Percentiles rank a stretch among this genome's conserved stretches.
phyloP scores from a whole-genome alignment of 2,329 filamentous ascomycete species.

The Zalaria obscura region DNA sequence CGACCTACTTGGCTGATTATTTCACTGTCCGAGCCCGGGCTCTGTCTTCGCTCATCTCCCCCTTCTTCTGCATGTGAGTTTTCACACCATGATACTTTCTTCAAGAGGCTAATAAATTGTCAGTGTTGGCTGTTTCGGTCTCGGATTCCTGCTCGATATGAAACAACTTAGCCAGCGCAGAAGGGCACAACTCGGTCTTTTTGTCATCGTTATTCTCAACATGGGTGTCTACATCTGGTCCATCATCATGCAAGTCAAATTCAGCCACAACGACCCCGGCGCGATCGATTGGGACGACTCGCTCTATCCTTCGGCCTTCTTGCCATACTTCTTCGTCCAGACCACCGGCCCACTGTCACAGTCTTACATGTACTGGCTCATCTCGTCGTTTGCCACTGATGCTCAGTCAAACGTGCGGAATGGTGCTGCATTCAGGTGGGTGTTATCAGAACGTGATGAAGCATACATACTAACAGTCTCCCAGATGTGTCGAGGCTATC shows the following conservation, averaged over 20 bases:
- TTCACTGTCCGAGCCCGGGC: slow-evolving; percentile 3
- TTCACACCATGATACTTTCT: slow-evolving; percentile 9
- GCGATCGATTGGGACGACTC: slow-evolving; percentile 3
- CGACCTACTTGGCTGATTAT: slow-evolving; percentile 3
- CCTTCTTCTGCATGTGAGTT: slow-evolving; percentile 4
- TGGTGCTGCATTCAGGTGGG: slow-evolving; percentile 11
- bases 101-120: slow-evolving; percentile 26
- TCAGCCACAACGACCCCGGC: slow-evolving; percentile 2
- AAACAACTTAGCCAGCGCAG: slow-evolving; percentile 45
- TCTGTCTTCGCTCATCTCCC: slow-evolving; percentile 1
- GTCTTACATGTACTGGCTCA: slow-evolving; percentile 5
- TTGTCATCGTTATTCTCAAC: slow-evolving; percentile 31
- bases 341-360: slow-evolving; percentile 3
- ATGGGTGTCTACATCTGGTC: slow-evolving; percentile 15
- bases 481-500: slow-evolving; percentile 3
- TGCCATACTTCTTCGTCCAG: slow-evolving; percentile 4
- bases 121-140: slow-evolving; percentile 31
- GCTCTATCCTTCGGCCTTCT: not conserved
- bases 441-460: too few species aligned
- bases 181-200: slow-evolving; percentile 31
- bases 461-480: not conserved
- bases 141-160: slow-evolving; percentile 47
- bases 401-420: slow-evolving; percentile 13
- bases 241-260: slow-evolving; percentile 3
- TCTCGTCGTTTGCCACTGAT: slow-evolving; percentile 4